A percentile compares a stretch with the other conserved stretches of the same genome.
phyloP scores from a whole-genome alignment of 2,329 filamentous ascomycete species.

The Fusarium sp. region DNA sequence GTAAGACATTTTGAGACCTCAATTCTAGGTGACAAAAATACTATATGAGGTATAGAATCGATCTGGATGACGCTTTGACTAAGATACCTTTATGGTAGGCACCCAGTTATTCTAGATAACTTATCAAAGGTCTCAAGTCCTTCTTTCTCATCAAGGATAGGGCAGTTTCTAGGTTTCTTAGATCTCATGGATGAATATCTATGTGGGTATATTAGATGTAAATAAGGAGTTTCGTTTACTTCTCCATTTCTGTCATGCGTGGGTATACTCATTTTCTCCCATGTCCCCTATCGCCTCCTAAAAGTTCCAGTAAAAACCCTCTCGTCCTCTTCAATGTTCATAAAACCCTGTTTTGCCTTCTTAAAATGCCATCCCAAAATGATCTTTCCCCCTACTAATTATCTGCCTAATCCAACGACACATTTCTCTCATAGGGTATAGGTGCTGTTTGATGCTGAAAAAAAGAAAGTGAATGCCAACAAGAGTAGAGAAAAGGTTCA shows the following conservation, averaged over 20 bases:
- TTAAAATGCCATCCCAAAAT: neutral
- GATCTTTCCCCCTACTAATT: neutral
- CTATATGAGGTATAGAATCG: neutral
- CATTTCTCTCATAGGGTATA: conserved; percentile 24
- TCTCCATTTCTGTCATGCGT: neutral
- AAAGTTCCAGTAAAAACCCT: neutral
- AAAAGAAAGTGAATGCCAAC: conserved; percentile 3
- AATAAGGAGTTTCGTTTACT: neutral
- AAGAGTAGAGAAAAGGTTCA: neutral
- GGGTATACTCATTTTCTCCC: neutral
- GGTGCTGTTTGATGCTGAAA: conserved; percentile 10
- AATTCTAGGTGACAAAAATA: neutral
- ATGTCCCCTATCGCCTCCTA: neutral
- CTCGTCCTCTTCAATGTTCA: neutral
- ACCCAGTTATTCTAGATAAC: neutral
- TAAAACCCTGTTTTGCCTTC: neutral
- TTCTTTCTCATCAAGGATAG: neutral
- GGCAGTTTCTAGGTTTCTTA: neutral
- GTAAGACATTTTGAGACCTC: neutral
- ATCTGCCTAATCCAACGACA: conserved; percentile 9
- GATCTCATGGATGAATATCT: neutral
- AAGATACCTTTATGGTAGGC: neutral
- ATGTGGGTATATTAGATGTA: conserved; percentile 7
- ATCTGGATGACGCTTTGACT: neutral
- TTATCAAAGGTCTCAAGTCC: neutral